Evolutionary conservation across 2,329 filamentous ascomycete species (phyloP).

Genomic region (Epichloe glyceriae): DNA sequence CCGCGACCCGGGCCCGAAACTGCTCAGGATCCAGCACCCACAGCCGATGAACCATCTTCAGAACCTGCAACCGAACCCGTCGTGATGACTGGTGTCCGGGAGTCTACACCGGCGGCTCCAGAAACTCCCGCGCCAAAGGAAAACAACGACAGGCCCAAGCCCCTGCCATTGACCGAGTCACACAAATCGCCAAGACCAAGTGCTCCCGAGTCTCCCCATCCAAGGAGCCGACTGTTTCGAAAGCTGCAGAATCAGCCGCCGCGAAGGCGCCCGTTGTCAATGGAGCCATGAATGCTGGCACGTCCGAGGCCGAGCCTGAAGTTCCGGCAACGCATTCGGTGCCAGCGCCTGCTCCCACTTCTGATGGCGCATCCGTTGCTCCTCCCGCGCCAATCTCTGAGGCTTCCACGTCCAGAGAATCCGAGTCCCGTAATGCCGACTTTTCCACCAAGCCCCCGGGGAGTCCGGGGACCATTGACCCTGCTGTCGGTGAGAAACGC

Average conservation of each 20-base stretch:
- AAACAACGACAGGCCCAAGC: slow-evolving; percentile 7
- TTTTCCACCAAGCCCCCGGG: slow-evolving; percentile 9
- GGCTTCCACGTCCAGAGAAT: not conserved
- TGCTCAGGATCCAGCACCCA: slow-evolving; percentile 12
- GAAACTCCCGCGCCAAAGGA: slow-evolving; percentile 8
- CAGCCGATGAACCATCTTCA: slow-evolving; percentile 6
- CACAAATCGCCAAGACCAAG: slow-evolving; percentile 1
- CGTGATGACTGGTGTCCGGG: slow-evolving; percentile 13
- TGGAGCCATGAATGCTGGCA: not conserved
- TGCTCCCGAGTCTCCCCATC: not conserved
- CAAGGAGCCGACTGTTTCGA: not conserved
- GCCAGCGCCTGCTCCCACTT: slow-evolving; percentile 6
- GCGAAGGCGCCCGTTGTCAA: not conserved
- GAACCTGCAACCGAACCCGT: slow-evolving; percentile 15
- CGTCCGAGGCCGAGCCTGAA: not conserved
- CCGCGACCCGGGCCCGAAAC: slow-evolving; percentile 23
- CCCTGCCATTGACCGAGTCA: not conserved
- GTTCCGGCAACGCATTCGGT: slow-evolving; percentile 3
- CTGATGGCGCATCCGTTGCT: not conserved
- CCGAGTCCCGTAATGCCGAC: not conserved
- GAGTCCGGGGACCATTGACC: slow-evolving; percentile 8
- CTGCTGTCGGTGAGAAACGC: slow-evolving; percentile 21
- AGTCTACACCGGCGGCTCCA: slow-evolving; percentile 11
- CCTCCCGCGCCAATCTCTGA: not conserved
- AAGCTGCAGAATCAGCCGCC: no score